These are phyloP conservation scores for Aspergillus hortae DNA, from an alignment of 2,329 filamentous ascomycete species.

Conservation along the genomic window DNA sequence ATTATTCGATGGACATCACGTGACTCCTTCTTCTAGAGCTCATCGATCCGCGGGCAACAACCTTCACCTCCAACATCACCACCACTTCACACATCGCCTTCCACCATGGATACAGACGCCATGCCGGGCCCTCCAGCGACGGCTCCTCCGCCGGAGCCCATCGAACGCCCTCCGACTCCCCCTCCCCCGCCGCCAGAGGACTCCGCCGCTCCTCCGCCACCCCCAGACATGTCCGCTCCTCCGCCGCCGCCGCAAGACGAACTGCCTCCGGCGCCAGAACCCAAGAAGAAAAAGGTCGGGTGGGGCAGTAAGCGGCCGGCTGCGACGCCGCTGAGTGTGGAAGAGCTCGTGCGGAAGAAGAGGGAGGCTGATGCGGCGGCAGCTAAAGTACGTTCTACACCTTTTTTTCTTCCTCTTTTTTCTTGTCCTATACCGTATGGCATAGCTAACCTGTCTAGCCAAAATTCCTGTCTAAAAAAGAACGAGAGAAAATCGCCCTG, in stretches of 20 bases:
- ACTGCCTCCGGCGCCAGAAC: constrained; percentile 37
- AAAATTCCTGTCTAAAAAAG: constrained; percentile 78
- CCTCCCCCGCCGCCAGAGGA: constrained; percentile 40
- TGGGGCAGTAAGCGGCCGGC: constrained; percentile 45
- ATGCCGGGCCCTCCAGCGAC: constrained; percentile 21
- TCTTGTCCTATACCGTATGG: not conserved
- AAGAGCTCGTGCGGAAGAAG: constrained; percentile 81
- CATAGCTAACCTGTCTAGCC: constrained; percentile 48
- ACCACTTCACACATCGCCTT: not conserved
- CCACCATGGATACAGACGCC: constrained; percentile 34
- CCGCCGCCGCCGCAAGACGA: constrained; percentile 42
- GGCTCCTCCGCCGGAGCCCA: constrained; percentile 34
- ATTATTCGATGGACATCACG: no score
- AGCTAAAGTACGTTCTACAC: constrained; percentile 58
- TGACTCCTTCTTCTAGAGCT: no score
- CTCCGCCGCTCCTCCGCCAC: constrained; percentile 40
- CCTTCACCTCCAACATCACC: constrained; percentile 1
- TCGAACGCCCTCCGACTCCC: constrained; percentile 37
- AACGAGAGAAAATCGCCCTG: constrained; percentile 74
- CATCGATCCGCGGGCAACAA: not conserved
- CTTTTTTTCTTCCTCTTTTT: not conserved
- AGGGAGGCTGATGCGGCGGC: constrained; percentile 79
- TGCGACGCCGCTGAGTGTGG: constrained; percentile 67
- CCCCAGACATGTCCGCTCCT: constrained; percentile 30
- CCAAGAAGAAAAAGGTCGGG: constrained; percentile 54